These are phyloP conservation scores for Ailanthus altissimus DNA, from an alignment of 345 rosid species.

Conservation along the genomic window DNA sequence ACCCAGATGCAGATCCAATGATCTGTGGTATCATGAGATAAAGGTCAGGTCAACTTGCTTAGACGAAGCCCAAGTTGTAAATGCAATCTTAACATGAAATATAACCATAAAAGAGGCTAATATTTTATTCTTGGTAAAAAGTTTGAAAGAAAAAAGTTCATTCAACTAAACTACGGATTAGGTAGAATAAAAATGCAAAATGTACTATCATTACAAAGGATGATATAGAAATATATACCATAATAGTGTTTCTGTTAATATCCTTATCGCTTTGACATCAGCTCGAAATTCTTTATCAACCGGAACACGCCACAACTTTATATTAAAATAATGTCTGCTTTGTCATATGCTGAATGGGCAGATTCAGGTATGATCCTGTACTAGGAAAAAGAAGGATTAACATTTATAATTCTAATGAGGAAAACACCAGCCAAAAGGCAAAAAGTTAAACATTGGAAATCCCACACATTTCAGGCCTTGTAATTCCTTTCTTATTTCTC, in stretches of 20 bases:
- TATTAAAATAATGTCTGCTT: conserved; percentile 92
- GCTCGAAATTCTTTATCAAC: conserved; percentile 83
- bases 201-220: background rate
- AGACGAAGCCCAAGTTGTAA: background rate
- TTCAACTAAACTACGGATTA: background rate
- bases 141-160: background rate
- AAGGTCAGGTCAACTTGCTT: conserved; percentile 19
- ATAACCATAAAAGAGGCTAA: background rate
- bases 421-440: conserved; percentile 14
- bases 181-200: background rate
- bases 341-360: conserved; percentile 96
- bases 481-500: conserved; percentile 83
- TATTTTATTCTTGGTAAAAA: background rate
- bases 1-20: conserved; percentile 99
- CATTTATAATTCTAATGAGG: conserved; percentile 8
- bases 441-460: conserved; percentile 11
- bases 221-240: conserved; percentile 52
- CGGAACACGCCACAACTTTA: conserved; percentile 90
- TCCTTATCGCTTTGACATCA: conserved; percentile 70
- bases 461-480: conserved; percentile 78
- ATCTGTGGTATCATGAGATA: conserved; percentile 53
- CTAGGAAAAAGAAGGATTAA: conserved; percentile 25
- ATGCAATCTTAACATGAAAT: conserved; percentile 13
- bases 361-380: conserved; percentile 93
- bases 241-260: conserved; percentile 77